Evolutionary conservation across 2,329 filamentous ascomycete species (phyloP).

Genomic region (Canariomyces notabilis): DNA sequence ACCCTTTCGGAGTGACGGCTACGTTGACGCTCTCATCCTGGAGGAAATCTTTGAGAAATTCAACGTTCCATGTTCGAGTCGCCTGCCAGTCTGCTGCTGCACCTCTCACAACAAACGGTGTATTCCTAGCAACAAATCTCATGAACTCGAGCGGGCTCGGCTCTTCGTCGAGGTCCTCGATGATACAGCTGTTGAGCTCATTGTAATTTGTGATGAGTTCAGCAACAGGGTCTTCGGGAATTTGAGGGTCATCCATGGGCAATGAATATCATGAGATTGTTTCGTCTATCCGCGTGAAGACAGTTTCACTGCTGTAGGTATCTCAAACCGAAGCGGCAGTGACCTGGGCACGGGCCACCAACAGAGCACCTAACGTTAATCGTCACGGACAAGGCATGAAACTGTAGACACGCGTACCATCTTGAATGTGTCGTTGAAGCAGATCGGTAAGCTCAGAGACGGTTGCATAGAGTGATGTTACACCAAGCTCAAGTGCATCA

Average conservation of each 20-base stretch:
- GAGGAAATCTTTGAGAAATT: constrained; percentile 54
- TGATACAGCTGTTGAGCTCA: constrained; percentile 58
- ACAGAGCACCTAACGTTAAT: too few relatives aligned
- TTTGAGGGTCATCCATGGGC: constrained; percentile 10
- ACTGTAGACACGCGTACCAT: too few relatives aligned
- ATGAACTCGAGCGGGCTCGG: constrained; percentile 76
- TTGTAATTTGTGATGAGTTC: constrained; percentile 65
- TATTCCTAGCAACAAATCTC: constrained; percentile 68
- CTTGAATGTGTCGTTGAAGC: too few relatives aligned
- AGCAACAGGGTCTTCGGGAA: constrained; percentile 38
- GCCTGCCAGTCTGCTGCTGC: constrained; percentile 62
- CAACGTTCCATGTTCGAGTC: constrained; percentile 55
- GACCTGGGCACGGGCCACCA: too few relatives aligned
- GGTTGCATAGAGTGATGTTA: too few relatives aligned
- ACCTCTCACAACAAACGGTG: constrained; percentile 65
- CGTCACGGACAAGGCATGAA: too few relatives aligned
- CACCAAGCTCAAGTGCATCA: too few relatives aligned
- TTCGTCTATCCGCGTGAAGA: too few relatives aligned
- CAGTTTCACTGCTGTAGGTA: too few relatives aligned
- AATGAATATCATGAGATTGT: neutral
- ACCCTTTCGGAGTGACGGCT: constrained; percentile 70
- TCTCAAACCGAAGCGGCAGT: too few relatives aligned
- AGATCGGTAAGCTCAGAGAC: too few relatives aligned
- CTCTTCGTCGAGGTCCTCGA: constrained; percentile 58
- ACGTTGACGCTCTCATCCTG: constrained; percentile 60